Conservation (phyloP, 805 yeast genomes). For the Candida namnaoensis region DNA sequence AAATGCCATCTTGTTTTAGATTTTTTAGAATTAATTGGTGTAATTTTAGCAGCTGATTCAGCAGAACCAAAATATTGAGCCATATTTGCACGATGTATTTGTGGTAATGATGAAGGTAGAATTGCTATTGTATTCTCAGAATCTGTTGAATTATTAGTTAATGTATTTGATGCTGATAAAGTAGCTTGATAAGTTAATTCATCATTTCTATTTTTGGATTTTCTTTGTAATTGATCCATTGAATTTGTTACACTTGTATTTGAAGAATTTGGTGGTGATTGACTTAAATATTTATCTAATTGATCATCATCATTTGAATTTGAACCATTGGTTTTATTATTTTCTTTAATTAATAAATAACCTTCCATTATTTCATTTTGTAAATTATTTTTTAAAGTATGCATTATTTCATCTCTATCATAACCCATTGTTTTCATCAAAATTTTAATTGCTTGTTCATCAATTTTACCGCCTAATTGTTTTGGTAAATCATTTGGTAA, state of each 20-base stretch:
- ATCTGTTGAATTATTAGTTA: constrained; percentile 13
- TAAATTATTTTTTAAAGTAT: constrained; percentile 52
- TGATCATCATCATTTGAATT: constrained; percentile 27
- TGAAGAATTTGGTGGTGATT: constrained; percentile 46
- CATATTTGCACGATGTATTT: constrained; percentile 92
- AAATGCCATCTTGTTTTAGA: constrained; percentile 98
- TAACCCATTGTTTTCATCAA: constrained; percentile 83
- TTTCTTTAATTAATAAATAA: constrained; percentile 74
- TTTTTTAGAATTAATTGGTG: constrained; percentile 64
- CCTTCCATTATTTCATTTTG: constrained; percentile 80
- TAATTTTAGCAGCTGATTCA: constrained; percentile 35
- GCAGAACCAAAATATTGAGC: constrained; percentile 41
- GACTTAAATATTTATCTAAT: constrained; percentile 50
- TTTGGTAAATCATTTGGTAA: constrained; percentile 38
- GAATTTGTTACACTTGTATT: constrained; percentile 13
- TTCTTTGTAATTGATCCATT: constrained; percentile 2
- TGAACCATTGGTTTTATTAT: constrained; percentile 40
- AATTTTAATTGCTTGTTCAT: constrained; percentile 68
- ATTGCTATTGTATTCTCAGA: constrained; percentile 77
- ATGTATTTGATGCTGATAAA: constrained; percentile 17
- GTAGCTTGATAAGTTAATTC: constrained; percentile 24
- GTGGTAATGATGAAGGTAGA: constrained; percentile 88
- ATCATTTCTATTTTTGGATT: constrained; percentile 14
- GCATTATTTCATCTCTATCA: constrained; percentile 73
- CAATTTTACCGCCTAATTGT: constrained; percentile 37